Conservation (phyloP, 768 basidiomycete genomes). For the Panaeolus papilionaceus region DNA sequence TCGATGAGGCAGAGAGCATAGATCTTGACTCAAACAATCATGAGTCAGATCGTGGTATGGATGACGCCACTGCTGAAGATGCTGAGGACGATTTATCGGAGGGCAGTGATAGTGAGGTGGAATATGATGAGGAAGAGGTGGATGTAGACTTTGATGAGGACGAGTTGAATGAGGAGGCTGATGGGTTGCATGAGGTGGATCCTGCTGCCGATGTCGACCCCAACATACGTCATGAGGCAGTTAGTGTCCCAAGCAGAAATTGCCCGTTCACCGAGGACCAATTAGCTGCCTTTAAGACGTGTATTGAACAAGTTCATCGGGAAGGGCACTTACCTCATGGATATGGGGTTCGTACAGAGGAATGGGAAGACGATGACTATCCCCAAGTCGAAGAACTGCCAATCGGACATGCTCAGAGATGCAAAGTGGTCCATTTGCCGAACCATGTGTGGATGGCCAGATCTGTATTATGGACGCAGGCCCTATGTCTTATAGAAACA, state of each 20-base stretch:
- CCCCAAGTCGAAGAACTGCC: conserved; percentile 4
- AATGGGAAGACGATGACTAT: conserved; percentile 15
- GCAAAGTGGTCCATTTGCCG: conserved; percentile 12
- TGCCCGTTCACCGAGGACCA: conserved; percentile 20
- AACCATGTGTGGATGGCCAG: conserved; percentile 11
- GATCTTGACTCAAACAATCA: too few relatives aligned
- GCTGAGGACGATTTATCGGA: too few relatives aligned
- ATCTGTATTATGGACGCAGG: conserved; percentile 17
- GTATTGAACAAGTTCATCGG: neutral
- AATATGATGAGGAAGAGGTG: too few relatives aligned
- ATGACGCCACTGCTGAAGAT: too few relatives aligned
- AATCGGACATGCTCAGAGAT: neutral
- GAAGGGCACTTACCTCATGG: conserved; percentile 12
- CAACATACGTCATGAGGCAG: conserved; percentile 26
- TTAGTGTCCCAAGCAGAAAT: conserved; percentile 18
- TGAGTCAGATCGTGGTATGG: too few relatives aligned
- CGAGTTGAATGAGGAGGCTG: neutral
- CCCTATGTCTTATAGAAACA: neutral
- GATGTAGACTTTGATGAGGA: too few relatives aligned
- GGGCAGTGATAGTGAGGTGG: too few relatives aligned
- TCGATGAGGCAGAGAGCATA: too few relatives aligned
- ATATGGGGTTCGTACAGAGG: conserved; percentile 16
- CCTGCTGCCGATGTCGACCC: conserved; percentile 20
- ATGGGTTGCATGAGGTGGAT: neutral
- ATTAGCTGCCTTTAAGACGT: conserved; percentile 11